phyloP scores from a whole-genome alignment of 768 basidiomycete genomes.

The Boletus sp. region DNA sequence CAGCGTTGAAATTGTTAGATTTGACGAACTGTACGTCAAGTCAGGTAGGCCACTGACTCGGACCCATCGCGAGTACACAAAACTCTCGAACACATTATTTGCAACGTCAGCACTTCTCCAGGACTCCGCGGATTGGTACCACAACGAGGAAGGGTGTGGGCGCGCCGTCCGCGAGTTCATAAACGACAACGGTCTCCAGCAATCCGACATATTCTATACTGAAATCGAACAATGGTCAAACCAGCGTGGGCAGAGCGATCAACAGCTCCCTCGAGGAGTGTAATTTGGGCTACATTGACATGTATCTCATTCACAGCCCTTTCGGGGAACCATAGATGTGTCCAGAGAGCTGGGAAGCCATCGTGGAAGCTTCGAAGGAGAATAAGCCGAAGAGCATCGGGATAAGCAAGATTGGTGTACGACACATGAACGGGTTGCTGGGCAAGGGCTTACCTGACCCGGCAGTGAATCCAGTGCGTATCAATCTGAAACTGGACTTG shows the following conservation, averaged over 20 bases:
- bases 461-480: constrained; percentile 56
- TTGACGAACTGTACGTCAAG: background rate
- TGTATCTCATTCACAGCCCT: constrained; percentile 6
- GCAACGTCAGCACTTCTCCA: background rate
- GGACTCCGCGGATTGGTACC: constrained; percentile 8
- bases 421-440: constrained; percentile 55
- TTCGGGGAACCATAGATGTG: constrained; percentile 2
- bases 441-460: constrained; percentile 49
- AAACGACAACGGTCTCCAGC: constrained; percentile 38
- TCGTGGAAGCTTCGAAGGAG: background rate
- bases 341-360: constrained; percentile 8
- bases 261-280: constrained; percentile 50
- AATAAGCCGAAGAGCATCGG: background rate
- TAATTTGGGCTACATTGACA: constrained; percentile 5
- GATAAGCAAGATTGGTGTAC: constrained; percentile 5
- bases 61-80: constrained; percentile 6
- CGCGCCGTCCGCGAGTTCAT: constrained; percentile 59
- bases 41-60: constrained; percentile 10
- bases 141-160: constrained; percentile 64
- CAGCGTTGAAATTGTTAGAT: background rate
- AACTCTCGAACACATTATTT: background rate
- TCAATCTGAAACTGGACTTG: background rate
- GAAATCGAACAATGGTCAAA: constrained; percentile 45
- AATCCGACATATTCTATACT: constrained; percentile 62
- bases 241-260: constrained; percentile 52